Evolutionary conservation across 2,329 filamentous ascomycete genomes (phyloP).

Genomic region (Ceratocystis harringtonii): DNA sequence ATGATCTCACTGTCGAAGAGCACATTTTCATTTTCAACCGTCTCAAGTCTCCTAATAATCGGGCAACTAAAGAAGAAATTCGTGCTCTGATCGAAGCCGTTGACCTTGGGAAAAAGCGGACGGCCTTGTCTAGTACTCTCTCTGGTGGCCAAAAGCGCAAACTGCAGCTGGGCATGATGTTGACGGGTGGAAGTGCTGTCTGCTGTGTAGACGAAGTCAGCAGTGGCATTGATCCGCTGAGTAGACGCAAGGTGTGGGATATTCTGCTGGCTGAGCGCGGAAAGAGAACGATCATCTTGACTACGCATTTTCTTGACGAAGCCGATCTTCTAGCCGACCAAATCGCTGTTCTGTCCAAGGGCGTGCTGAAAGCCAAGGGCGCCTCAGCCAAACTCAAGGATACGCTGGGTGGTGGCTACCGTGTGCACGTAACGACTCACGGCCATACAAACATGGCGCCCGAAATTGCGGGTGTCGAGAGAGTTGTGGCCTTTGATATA

Average conservation of each 20-base stretch:
- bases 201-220: slow-evolving; percentile 89
- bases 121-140: slow-evolving; percentile 58
- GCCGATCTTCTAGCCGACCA: slow-evolving; percentile 80
- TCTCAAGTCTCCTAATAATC: slow-evolving; percentile 50
- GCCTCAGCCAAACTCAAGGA: slow-evolving; percentile 79
- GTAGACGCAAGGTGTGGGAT: slow-evolving; percentile 82
- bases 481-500: slow-evolving; percentile 51
- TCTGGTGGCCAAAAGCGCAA: slow-evolving; percentile 89
- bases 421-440: slow-evolving; percentile 50
- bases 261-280: slow-evolving; percentile 78
- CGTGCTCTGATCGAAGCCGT: slow-evolving; percentile 50
- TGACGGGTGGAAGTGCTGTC: slow-evolving; percentile 74
- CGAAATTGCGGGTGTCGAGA: slow-evolving; percentile 40
- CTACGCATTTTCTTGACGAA: slow-evolving; percentile 88
- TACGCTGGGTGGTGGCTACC: slow-evolving; percentile 66
- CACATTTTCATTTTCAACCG: slow-evolving; percentile 73
- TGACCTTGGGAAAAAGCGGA: slow-evolving; percentile 60
- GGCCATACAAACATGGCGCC: slow-evolving; percentile 24
- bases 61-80: slow-evolving; percentile 44
- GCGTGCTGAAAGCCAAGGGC: slow-evolving; percentile 64
- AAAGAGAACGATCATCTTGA: slow-evolving; percentile 66
- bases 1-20: slow-evolving; percentile 71
- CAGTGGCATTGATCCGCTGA: slow-evolving; percentile 74
- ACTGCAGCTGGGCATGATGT: slow-evolving; percentile 86
- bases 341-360: slow-evolving; percentile 76